Base-by-base conservation (phyloP, 2,329 filamentous ascomycete species). In the Aspergillus nomiae region DNA sequence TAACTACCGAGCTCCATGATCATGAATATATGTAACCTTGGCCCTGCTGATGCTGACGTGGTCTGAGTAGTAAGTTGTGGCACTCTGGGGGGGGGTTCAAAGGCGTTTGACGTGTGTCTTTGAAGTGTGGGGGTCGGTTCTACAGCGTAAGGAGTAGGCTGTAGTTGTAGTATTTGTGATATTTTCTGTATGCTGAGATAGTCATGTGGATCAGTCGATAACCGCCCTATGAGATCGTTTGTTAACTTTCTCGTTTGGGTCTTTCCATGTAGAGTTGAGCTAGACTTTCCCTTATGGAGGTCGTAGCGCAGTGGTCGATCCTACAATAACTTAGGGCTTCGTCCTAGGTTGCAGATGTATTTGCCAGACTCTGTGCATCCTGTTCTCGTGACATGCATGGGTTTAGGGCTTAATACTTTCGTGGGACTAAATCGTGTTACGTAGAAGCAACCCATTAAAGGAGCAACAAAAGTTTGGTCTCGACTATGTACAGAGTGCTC, bases 171-270 rank as follows among this genome's bases (percentile, higher is more conserved):
- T 38, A 6, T 41, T 41, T n/a, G 1, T 19, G 38, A 9, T 41
- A 16, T 4, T 14, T 10, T 41, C 9, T n/a, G 38, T n/a, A 3
- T 0, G 38, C 16, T 41, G 3, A 41, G 19, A 0, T 14, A 3
- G 4, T 8, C 10, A n/a, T n/a, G 38, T 7, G 7, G 2, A 16
- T 3, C 3, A 41, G 36, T n/a, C 7, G 19, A 8, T 41, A 2
- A 41, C 12, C 19, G 16, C 38, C n/a, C 38, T 41, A n/a, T n/a
- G 38, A n/a, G 38, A 4, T n/a, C 16, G 9, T n/a, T n/a, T 41
- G 8, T n/a, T 41, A n/a, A n/a, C 1, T 9, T n/a, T 41, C 14
- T n/a, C 16, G 8, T 1, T n/a, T 7, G 8, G 1, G 9, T 10
- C 2, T 9, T 19, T 0, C 16, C 38, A 19, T 41, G 7, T 36